Evolutionary conservation across 108 stramenopile genomes (phyloP), one percentile per base, ranked within the genome.

Genomic region (Fistulifera pelliculosa): DNA sequence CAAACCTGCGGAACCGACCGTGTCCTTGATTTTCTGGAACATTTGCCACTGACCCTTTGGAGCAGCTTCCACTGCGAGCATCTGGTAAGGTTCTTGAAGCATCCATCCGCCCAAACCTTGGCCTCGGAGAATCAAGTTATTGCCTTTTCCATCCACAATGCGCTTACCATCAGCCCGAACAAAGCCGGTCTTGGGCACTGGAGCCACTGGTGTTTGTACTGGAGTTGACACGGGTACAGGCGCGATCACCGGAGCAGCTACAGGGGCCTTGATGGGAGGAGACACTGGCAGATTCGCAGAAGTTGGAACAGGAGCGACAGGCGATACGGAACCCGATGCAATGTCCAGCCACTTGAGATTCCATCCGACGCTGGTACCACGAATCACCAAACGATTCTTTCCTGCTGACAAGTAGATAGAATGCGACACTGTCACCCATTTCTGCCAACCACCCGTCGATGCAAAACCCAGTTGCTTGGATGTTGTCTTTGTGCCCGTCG

Each of bases 71-170:
- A 22, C 17, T 18, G 21, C 11, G 2, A 45, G 44, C 44, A 45
- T 45, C 44, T 21, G 17, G 11, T 45, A 45, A 5, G 44, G 44
- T 11, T 45, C 44, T 45, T 45, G 44, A 5, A 45, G 21, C 44
- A 45, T 45, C 44, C 44, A 45, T 21, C 44, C 44, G 2, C 44
- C 44, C 44, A 45, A 18, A 22, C 44, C 44, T 21, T 21, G 21
- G 2, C 44, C 44, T 18, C 44, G 44, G 19, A 45, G 19, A 45
- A 45, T 45, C 21, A 45, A 45, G 11, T 45, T 45, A 10, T 45
- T 45, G 11, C 44, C 44, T 2, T 45, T 45, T 5, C 44, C 44
- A 11, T 45, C 44, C 3, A 45, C 44, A 11, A 45, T 45, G 19
- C 5, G 21, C 19, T 18, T 45, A 8, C 44, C 44, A 21, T 18